Conservation (phyloP, 2,329 filamentous ascomycete genomes). For the Verticillium klebahnii region DNA sequence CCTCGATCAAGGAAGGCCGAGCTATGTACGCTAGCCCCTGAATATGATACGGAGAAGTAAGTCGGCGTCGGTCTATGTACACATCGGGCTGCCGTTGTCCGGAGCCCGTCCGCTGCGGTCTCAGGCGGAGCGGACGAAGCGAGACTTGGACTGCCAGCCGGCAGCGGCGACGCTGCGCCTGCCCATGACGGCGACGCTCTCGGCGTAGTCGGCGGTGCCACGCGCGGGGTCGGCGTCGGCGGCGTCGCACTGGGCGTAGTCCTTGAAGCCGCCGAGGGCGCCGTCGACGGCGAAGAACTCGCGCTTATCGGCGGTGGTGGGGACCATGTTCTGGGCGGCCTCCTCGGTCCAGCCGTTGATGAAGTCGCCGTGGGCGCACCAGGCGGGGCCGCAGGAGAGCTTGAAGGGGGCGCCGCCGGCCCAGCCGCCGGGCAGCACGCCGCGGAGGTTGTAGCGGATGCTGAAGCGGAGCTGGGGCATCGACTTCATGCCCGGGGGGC, state of each 20-base stretch:
- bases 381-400: slow-evolving; percentile 34
- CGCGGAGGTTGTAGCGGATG: slow-evolving; percentile 41
- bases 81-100: no score
- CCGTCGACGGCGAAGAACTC: slow-evolving; percentile 31
- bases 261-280: slow-evolving; percentile 23
- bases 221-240: slow-evolving; percentile 33
- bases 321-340: slow-evolving; percentile 34
- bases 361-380: slow-evolving; percentile 42
- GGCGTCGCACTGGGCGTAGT: slow-evolving; percentile 22
- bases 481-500: slow-evolving; percentile 36
- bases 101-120: no score
- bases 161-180: slow-evolving; percentile 9
- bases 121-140: slow-evolving; percentile 4
- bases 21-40: no score
- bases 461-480: slow-evolving; percentile 44
- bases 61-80: no score
- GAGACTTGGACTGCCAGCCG: slow-evolving; percentile 12
- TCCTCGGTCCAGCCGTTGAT: slow-evolving; percentile 44
- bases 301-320: slow-evolving; percentile 27
- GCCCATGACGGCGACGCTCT: slow-evolving; percentile 23
- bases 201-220: slow-evolving; percentile 34
- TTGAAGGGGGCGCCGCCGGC: slow-evolving; percentile 35
- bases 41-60: no score
- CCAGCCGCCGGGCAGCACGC: slow-evolving; percentile 38
- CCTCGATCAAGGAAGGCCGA: no score